phyloP scores from a whole-genome alignment of 2,329 filamentous ascomycete genomes.

The Penicillium frequentans region DNA sequence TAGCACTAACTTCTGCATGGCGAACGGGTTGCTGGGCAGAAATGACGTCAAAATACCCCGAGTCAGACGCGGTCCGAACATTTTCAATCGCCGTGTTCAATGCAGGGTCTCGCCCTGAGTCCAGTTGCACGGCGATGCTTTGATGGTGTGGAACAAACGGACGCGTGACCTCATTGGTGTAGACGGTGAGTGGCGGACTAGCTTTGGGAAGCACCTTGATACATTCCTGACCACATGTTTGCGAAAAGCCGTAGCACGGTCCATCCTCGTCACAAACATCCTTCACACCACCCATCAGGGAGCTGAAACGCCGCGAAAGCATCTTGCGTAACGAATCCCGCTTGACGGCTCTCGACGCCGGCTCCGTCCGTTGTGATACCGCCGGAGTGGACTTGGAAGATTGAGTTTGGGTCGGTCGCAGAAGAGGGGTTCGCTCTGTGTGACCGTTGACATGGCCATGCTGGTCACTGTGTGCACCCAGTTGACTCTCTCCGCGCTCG shows the following conservation, averaged over 20 bases:
- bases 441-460: conserved; percentile 14
- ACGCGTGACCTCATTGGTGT: conserved; percentile 16
- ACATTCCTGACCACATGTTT: conserved; percentile 62
- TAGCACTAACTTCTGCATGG: background rate
- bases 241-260: conserved; percentile 62
- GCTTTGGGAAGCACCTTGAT: conserved; percentile 46
- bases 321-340: conserved; percentile 36
- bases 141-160: background rate
- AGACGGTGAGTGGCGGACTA: conserved; percentile 3
- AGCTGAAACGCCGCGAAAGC: conserved; percentile 45
- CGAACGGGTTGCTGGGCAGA: conserved; percentile 8
- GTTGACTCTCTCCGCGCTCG: conserved; percentile 29
- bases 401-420: conserved; percentile 14
- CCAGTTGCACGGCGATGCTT: conserved; percentile 10
- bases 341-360: conserved; percentile 15
- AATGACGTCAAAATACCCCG: conserved; percentile 16
- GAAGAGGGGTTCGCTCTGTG: conserved; percentile 34
- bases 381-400: conserved; percentile 26
- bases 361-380: conserved; percentile 12
- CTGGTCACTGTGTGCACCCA: conserved; percentile 22
- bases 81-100: conserved; percentile 3
- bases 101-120: conserved; percentile 11
- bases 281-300: conserved; percentile 52
- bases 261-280: conserved; percentile 57
- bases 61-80: background rate